Evolutionary conservation across 164 flowering plant genomes (phyloP).

Genomic region (Saururus chinensis): DNA sequence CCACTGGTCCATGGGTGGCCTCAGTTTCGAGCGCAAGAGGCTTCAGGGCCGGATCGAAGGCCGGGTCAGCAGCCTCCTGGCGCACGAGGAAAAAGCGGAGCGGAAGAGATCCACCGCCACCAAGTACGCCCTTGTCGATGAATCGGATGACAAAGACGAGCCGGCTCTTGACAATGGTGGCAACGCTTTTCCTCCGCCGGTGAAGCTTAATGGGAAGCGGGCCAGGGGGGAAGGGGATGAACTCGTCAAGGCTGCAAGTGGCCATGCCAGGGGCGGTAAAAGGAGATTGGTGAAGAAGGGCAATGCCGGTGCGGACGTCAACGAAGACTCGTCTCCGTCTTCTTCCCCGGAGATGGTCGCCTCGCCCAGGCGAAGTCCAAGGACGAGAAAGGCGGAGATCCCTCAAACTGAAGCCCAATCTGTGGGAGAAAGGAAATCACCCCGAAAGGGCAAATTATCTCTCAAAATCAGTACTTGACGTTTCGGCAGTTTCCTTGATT

Average conservation of each 20-base stretch:
- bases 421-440: neutral
- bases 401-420: neutral
- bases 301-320: neutral
- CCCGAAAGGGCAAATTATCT: neutral
- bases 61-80: slow-evolving; percentile 37
- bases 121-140: neutral
- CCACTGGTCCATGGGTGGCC: slow-evolving; percentile 98
- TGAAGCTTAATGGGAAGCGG: slow-evolving; percentile 3
- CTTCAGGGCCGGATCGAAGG: slow-evolving; percentile 88
- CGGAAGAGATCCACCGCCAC: slow-evolving; percentile 9
- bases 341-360: neutral
- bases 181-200: neutral
- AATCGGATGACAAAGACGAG: neutral
- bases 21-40: slow-evolving; percentile 55
- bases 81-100: slow-evolving; percentile 23
- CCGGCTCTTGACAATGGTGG: neutral
- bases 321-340: neutral
- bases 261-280: neutral
- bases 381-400: neutral
- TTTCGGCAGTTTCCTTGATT: neutral
- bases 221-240: slow-evolving; percentile 42
- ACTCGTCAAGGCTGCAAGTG: slow-evolving; percentile 19
- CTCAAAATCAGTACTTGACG: neutral
- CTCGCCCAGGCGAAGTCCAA: slow-evolving; percentile 1
- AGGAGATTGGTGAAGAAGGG: neutral